phyloP scores from a whole-genome alignment of 805 yeast species.

The Grigorovia yakushimaensis region DNA sequence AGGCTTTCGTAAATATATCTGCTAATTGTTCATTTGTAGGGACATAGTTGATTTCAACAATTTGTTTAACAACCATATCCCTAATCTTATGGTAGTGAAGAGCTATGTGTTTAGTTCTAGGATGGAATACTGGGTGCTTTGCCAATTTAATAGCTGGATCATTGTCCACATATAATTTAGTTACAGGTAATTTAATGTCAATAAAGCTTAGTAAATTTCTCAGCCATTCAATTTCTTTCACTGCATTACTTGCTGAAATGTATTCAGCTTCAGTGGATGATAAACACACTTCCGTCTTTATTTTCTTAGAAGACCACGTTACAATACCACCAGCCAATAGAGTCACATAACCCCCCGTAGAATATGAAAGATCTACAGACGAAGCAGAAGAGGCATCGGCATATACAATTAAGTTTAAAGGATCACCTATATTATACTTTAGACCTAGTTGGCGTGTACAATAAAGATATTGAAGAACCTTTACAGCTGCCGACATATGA shows the following conservation, averaged over 20 bases:
- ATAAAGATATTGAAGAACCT: slow-evolving; percentile 5
- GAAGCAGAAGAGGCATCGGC: slow-evolving; percentile 9
- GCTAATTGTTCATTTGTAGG: slow-evolving; percentile 5
- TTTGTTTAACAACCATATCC: slow-evolving; percentile 1
- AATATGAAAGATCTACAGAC: slow-evolving; percentile 4
- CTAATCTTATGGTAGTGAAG: slow-evolving; percentile 6
- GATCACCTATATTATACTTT: neutral
- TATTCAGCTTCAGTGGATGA: slow-evolving; percentile 10
- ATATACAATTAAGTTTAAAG: neutral
- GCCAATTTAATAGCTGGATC: slow-evolving; percentile 4
- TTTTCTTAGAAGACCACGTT: slow-evolving; percentile 11
- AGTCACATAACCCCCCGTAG: slow-evolving; percentile 9
- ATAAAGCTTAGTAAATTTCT: slow-evolving; percentile 2
- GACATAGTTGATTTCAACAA: slow-evolving; percentile 1
- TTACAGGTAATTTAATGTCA: neutral
- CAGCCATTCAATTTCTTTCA: slow-evolving; percentile 4
- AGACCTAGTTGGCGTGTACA: slow-evolving; percentile 2
- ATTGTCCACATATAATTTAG: slow-evolving; percentile 4
- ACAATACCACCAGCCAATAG: slow-evolving; percentile 5
- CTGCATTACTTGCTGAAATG: slow-evolving; percentile 7
- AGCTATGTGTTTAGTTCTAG: slow-evolving; percentile 7
- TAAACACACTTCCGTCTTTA: slow-evolving; percentile 4
- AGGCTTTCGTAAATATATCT: slow-evolving; percentile 3
- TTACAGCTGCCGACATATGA: slow-evolving; percentile 3
- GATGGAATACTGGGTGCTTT: slow-evolving; percentile 4